Percentiles rank a stretch among this genome's conserved stretches.
phyloP scores from a whole-genome alignment of 331 rosid genomes.

The Rhamnella rubrinervis region DNA sequence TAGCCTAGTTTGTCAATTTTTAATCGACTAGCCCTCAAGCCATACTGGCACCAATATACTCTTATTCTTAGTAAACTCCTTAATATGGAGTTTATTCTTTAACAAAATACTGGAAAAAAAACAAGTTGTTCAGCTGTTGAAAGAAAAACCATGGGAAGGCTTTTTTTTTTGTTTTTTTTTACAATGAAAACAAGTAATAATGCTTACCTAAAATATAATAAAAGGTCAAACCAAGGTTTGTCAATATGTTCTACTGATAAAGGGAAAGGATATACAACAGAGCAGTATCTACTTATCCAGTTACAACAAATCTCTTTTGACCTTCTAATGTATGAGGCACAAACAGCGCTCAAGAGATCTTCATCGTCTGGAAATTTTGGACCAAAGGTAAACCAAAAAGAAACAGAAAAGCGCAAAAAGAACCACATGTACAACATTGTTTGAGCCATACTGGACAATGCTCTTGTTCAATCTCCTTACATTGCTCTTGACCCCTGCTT shows the following conservation, averaged over 20 bases:
- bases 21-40: neutral
- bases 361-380: conserved; percentile 71
- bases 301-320: conserved; percentile 17
- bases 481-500: conserved; percentile 68
- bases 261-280: conserved; percentile 31
- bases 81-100: no score
- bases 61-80: neutral
- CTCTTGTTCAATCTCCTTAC: conserved; percentile 87
- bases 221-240: no score
- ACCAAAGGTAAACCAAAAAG: conserved; percentile 70
- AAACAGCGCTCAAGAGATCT: neutral
- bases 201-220: no score
- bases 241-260: neutral
- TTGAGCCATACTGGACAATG: conserved; percentile 71
- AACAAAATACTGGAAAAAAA: no score
- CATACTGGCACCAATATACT: neutral
- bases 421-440: conserved; percentile 74
- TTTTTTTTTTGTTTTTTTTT: no score
- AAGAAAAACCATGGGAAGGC: no score
- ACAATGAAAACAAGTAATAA: no score
- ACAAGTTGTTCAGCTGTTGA: no score
- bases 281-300: conserved; percentile 11
- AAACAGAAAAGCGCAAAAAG: conserved; percentile 57
- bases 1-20: conserved; percentile 6
- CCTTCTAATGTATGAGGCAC: neutral